Conservation (phyloP, 257 asterid genomes). For the Cruciata laevipes region DNA sequence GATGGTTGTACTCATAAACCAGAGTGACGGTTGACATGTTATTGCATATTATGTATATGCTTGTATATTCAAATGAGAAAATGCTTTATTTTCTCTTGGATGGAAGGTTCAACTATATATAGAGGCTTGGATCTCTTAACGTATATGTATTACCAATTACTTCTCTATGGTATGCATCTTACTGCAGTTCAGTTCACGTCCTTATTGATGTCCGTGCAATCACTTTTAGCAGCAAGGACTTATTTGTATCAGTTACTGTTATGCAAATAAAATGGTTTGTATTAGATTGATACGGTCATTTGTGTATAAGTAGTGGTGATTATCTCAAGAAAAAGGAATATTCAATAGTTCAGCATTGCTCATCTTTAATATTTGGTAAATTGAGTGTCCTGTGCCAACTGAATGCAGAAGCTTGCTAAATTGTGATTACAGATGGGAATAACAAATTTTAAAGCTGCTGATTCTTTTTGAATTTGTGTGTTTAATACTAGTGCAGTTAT, state of each 20-base stretch:
- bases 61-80: neutral
- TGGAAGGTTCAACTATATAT: neutral
- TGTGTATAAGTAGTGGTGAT: neutral
- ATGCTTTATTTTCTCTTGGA: neutral
- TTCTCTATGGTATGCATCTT: neutral
- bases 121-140: neutral
- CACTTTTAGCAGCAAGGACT: slow-evolving; percentile 4
- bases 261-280: neutral
- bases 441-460: neutral
- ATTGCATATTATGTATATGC: neutral
- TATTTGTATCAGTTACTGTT: neutral
- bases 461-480: neutral
- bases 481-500: neutral
- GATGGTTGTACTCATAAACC: neutral
- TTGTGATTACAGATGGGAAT: neutral
- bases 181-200: neutral
- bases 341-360: neutral
- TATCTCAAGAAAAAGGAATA: neutral
- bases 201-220: neutral
- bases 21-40: neutral
- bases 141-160: neutral
- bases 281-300: neutral
- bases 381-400: neutral
- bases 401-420: neutral
- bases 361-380: neutral